Percentiles rank a stretch among this genome's conserved stretches.
Conservation (phyloP, 129 eudicot species). For the Ambrosia artemisiifolia region DNA sequence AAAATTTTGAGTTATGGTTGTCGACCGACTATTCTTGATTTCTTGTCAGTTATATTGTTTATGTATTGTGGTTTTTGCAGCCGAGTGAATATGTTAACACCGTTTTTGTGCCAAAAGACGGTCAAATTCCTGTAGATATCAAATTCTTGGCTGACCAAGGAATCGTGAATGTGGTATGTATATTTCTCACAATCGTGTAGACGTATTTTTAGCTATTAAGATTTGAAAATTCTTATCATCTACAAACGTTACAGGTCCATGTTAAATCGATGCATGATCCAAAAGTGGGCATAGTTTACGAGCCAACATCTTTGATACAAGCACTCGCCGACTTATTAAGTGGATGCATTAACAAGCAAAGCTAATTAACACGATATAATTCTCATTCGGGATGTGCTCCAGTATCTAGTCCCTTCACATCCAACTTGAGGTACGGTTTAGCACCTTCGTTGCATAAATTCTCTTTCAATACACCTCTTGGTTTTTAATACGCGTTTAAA, state of each 20-base stretch:
- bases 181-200: background rate
- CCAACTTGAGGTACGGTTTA: background rate
- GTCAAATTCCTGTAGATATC: conserved; percentile 66
- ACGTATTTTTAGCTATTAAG: background rate
- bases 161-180: conserved; percentile 66
- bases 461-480: background rate
- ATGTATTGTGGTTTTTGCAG: conserved; percentile 42
- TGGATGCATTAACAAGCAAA: conserved; percentile 20
- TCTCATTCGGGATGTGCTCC: background rate
- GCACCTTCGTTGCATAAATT: background rate
- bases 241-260: conserved; percentile 45
- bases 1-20: background rate
- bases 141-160: conserved; percentile 64
- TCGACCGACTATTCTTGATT: background rate
- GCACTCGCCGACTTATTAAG: conserved; percentile 58
- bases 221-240: background rate
- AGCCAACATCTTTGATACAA: conserved; percentile 71
- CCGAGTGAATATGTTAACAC: conserved; percentile 80
- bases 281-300: conserved; percentile 67
- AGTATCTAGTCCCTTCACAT: background rate
- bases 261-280: conserved; percentile 77
- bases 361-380: conserved; percentile 6
- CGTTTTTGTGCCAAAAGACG: conserved; percentile 74
- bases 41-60: background rate
- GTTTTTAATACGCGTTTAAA: background rate